These are phyloP conservation scores for Calonectria naviculata DNA, from an alignment of 2,329 filamentous ascomycete genomes.

Conservation along the genomic window DNA sequence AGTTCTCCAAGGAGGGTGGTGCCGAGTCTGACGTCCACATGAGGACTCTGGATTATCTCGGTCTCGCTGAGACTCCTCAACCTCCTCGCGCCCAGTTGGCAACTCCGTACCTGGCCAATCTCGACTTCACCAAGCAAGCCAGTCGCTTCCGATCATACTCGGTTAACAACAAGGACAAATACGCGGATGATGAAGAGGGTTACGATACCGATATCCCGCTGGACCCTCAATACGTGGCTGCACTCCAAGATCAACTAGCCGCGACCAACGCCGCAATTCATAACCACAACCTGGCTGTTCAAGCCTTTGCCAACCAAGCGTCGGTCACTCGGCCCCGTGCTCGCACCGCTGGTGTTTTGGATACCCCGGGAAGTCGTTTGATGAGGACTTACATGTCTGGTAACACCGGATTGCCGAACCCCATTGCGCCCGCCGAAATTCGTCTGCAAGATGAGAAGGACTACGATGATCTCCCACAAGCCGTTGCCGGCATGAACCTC, in stretches of 20 bases:
- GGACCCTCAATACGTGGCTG: slow-evolving; percentile 69
- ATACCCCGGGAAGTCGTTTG: slow-evolving; percentile 76
- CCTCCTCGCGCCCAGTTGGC: slow-evolving; percentile 79
- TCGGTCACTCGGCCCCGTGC: slow-evolving; percentile 86
- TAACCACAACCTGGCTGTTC: slow-evolving; percentile 92
- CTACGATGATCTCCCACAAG: slow-evolving; percentile 83
- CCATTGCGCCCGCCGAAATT: slow-evolving; percentile 80
- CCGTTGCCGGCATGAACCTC: slow-evolving; percentile 84
- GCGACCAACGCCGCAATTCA: slow-evolving; percentile 79
- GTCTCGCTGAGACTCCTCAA: slow-evolving; percentile 92
- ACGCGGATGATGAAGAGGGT: slow-evolving; percentile 88
- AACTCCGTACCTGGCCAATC: slow-evolving; percentile 79
- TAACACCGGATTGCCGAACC: slow-evolving; percentile 76
- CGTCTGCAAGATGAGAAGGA: slow-evolving; percentile 80
- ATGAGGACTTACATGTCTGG: slow-evolving; percentile 81
- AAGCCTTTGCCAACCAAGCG: slow-evolving; percentile 89
- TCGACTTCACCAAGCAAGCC: slow-evolving; percentile 80
- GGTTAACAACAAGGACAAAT: slow-evolving; percentile 98
- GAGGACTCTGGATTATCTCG: slow-evolving; percentile 95
- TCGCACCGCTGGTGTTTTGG: slow-evolving; percentile 90
- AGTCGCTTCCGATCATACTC: slow-evolving; percentile 97
- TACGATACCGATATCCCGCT: slow-evolving; percentile 67
- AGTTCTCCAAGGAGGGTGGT: slow-evolving; percentile 86
- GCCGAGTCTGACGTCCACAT: slow-evolving; percentile 88
- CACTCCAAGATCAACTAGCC: slow-evolving; percentile 71